Conservation (phyloP, 2,329 filamentous ascomycete genomes). For the Macrophomina tecta region DNA sequence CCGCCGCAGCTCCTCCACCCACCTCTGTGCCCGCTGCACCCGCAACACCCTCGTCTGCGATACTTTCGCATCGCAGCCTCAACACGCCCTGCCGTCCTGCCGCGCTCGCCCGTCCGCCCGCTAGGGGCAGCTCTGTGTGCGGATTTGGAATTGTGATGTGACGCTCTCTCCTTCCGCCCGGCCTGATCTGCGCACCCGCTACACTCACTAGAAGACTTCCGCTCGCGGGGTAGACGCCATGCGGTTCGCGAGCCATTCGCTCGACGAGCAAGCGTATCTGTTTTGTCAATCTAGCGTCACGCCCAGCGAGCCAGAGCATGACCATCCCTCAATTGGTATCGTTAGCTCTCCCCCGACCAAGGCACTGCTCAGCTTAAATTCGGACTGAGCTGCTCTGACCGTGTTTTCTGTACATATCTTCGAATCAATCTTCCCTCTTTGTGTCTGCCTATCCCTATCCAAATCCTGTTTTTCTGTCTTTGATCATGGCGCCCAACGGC, state of each 20-base stretch:
- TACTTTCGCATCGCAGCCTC: too few relatives aligned
- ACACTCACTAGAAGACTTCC: background rate
- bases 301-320: background rate
- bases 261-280: background rate
- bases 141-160: conserved; percentile 9
- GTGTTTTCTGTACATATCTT: background rate
- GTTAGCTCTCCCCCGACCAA: conserved; percentile 1
- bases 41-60: background rate
- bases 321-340: background rate
- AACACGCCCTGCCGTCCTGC: too few relatives aligned
- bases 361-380: background rate
- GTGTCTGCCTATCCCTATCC: background rate
- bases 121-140: background rate
- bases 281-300: background rate
- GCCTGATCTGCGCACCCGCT: conserved; percentile 3
- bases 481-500: background rate
- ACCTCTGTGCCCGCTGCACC: background rate
- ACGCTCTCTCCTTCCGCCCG: background rate
- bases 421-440: background rate
- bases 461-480: background rate
- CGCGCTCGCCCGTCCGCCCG: too few relatives aligned
- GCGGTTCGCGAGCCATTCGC: background rate
- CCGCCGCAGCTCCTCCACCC: background rate
- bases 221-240: conserved; percentile 5
- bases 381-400: background rate